A percentile compares a stretch with the other conserved stretches of the same genome.
Conservation (phyloP, 1,284 basidiomycete species). For the Puccinia coronata region DNA sequence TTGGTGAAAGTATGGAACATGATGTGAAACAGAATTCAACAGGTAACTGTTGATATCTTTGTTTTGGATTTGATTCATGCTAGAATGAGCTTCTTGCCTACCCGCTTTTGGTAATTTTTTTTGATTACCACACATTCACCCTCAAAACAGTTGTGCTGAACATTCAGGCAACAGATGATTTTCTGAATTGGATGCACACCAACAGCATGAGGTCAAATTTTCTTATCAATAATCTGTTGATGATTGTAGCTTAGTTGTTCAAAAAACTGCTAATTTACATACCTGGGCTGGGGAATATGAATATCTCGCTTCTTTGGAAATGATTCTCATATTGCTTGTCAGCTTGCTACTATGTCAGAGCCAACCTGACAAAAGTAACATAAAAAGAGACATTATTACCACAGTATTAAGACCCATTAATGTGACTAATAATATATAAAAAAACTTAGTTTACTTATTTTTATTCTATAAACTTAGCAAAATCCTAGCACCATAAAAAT, state of each 20-base stretch:
- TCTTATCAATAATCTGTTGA: too few species aligned
- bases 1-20: background rate
- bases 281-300: background rate
- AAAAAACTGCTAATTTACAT: background rate
- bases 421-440: too few species aligned
- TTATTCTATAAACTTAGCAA: too few species aligned
- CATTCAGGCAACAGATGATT: background rate
- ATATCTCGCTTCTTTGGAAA: background rate
- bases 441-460: too few species aligned
- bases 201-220: background rate
- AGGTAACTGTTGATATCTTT: constrained; percentile 11
- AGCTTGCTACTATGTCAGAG: too few species aligned
- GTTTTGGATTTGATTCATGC: background rate
- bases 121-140: background rate
- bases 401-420: too few species aligned
- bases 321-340: background rate
- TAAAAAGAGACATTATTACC: too few species aligned
- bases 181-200: background rate
- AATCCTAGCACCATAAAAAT: too few species aligned
- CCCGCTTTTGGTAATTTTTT: background rate
- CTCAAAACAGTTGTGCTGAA: constrained; percentile 2
- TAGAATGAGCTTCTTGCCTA: background rate
- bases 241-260: background rate
- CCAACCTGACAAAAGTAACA: too few species aligned
- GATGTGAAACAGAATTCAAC: constrained; percentile 13